phyloP scores from a whole-genome alignment of 2,329 filamentous ascomycete species.

The Ascochyta clinopodiicola region DNA sequence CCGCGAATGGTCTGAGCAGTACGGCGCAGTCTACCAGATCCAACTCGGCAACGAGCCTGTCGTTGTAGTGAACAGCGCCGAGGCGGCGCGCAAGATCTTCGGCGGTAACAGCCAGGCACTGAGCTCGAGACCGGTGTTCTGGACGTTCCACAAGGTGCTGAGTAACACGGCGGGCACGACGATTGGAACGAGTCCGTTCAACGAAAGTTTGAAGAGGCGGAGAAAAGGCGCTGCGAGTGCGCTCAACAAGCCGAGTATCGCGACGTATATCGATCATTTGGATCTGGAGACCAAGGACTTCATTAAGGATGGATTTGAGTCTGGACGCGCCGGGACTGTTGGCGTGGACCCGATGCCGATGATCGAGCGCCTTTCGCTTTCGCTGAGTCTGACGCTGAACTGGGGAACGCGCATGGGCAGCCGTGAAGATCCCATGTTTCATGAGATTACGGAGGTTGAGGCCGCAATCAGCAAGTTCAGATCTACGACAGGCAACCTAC shows the following conservation, averaged over 20 bases:
- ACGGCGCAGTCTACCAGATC: slow-evolving; percentile 55
- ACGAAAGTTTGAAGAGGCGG: slow-evolving; percentile 67
- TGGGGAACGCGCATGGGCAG: slow-evolving; percentile 69
- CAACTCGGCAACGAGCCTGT: slow-evolving; percentile 55
- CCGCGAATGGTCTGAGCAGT: slow-evolving; percentile 50
- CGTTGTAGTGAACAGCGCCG: slow-evolving; percentile 53
- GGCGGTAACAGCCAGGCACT: slow-evolving; percentile 52
- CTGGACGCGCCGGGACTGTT: slow-evolving; percentile 61
- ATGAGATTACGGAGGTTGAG: slow-evolving; percentile 68
- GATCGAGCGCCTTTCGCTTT: slow-evolving; percentile 69
- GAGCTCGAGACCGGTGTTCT: slow-evolving; percentile 52
- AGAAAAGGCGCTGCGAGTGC: slow-evolving; percentile 71
- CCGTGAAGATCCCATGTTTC: slow-evolving; percentile 66
- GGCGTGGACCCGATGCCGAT: slow-evolving; percentile 71
- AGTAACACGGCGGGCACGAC: slow-evolving; percentile 71
- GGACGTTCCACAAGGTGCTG: slow-evolving; percentile 60
- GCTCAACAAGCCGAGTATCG: slow-evolving; percentile 69
- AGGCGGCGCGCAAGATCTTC: slow-evolving; percentile 51
- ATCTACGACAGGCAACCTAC: slow-evolving; percentile 66
- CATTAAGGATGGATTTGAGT: slow-evolving; percentile 64
- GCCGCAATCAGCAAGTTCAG: slow-evolving; percentile 66
- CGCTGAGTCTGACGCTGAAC: slow-evolving; percentile 69
- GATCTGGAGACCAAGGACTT: slow-evolving; percentile 70
- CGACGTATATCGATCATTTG: slow-evolving; percentile 67
- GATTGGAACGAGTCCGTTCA: slow-evolving; percentile 72